Evolutionary conservation across 2,329 filamentous ascomycete species (phyloP), one percentile per base, ranked within the genome.

Genomic region (Sarocladium strictum): DNA sequence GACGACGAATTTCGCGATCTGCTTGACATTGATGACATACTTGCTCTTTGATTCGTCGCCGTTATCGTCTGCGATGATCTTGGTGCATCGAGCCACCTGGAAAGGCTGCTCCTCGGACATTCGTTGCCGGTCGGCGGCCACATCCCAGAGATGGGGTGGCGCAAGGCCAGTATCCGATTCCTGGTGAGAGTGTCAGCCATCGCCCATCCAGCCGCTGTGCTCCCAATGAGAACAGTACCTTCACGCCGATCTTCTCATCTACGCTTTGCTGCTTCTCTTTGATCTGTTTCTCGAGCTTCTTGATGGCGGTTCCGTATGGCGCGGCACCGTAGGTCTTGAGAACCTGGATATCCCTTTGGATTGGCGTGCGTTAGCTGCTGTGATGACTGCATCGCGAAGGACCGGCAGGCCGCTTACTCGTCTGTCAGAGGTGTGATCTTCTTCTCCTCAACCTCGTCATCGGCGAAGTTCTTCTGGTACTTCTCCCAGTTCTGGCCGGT

Each of bases 11-110:
- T 99, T 99, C 67, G 94, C 94, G 66, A 99, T 99, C 74, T 99
- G 94, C 80, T 99, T 99, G 64, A 99, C 93, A 74, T 99, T 99
- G 81, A 99, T 99, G 66, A 99, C 92, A 77, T 99, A 99, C 85
- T 97, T 99, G 84, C 89, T 96, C 83, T 99, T 99, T 59, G 96
- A 89, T 58, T 90, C 80, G 69, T 97, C 92, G n/a, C 72, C 72
- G 74, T 94, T 93, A 70, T 96, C 92, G 68, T 97, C 93, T 58
- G 91, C 86, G 63, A 99, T 99, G 71, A 99, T 99, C 81, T 99
- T 99, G 57, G 94, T 99, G 80, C 94, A 99, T 67, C 94, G 83
- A 61, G 94, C 94, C 60, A 99, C 94, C 75, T 99, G 94, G 64
- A 97, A 82, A 41, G 94, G 94, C 67, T 99, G 94, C 75, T 99